A percentile compares a stretch with the other conserved stretches of the same genome.
Evolutionary conservation across 2,329 filamentous ascomycete genomes (phyloP).

Genomic region (Fusarium poae): DNA sequence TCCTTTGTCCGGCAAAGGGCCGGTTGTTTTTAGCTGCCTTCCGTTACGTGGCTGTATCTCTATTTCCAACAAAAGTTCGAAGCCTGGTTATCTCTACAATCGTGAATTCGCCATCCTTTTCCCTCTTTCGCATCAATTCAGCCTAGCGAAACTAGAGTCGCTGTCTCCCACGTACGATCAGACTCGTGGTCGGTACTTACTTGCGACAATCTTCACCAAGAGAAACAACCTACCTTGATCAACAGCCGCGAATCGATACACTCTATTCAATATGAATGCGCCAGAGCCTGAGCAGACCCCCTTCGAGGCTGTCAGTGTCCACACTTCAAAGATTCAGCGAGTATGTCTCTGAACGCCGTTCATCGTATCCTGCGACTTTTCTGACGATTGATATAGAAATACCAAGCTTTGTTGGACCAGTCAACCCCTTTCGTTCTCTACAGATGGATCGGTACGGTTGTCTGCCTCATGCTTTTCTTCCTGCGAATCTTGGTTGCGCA

Average conservation of each 20-base stretch:
- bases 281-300: slow-evolving; percentile 90
- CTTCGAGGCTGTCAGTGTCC: slow-evolving; percentile 89
- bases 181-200: slow-evolving; percentile 5
- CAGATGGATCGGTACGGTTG: slow-evolving; percentile 88
- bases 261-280: slow-evolving; percentile 76
- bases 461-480: slow-evolving; percentile 83
- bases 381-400: slow-evolving; percentile 71
- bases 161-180: slow-evolving; percentile 1
- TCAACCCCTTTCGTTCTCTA: slow-evolving; percentile 91
- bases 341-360: slow-evolving; percentile 62
- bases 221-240: slow-evolving; percentile 5
- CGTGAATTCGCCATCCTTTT: slow-evolving; percentile 27
- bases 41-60: slow-evolving; percentile 49
- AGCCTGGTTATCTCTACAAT: slow-evolving; percentile 22
- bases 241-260: slow-evolving; percentile 25
- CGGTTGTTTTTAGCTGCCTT: slow-evolving; percentile 40
- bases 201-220: neutral
- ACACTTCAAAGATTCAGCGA: slow-evolving; percentile 80
- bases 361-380: slow-evolving; percentile 8
- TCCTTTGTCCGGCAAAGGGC: slow-evolving; percentile 40
- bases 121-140: slow-evolving; percentile 17
- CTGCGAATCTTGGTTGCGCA: slow-evolving; percentile 90
- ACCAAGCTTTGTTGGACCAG: slow-evolving; percentile 93
- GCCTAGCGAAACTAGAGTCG: slow-evolving; percentile 17
- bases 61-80: slow-evolving; percentile 36